phyloP scores from a whole-genome alignment of 176 grass and related monocot species.

The Phyllostachys edulis region DNA sequence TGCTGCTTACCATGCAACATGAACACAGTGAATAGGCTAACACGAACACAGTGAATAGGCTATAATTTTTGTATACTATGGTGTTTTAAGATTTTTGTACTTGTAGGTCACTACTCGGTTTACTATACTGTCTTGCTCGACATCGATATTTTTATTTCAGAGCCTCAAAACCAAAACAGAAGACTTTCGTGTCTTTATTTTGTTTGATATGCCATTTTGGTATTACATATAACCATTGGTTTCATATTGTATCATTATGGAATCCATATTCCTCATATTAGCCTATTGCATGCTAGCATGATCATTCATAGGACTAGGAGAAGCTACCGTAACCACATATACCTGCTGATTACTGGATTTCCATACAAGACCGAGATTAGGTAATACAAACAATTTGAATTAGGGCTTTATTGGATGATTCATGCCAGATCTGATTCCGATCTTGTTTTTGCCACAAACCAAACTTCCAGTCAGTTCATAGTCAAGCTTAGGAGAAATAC shows the following conservation, averaged over 20 bases:
- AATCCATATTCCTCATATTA: not conserved
- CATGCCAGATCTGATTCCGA: not conserved
- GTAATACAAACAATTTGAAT: not conserved
- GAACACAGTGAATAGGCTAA: too few species aligned
- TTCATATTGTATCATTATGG: not conserved
- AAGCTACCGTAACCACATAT: not conserved
- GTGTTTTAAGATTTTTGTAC: not conserved
- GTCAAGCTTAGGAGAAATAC: not conserved
- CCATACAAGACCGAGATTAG: not conserved
- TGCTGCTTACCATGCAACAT: not conserved
- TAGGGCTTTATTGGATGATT: not conserved
- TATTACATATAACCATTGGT: too few species aligned
- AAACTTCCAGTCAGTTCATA: not conserved
- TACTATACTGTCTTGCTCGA: not conserved
- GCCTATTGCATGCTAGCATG: slow-evolving; percentile 5
- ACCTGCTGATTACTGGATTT: not conserved
- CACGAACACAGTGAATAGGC: not conserved
- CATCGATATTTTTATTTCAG: not conserved
- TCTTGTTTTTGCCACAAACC: not conserved
- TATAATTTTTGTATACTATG: not conserved
- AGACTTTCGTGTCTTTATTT: not conserved
- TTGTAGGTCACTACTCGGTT: not conserved
- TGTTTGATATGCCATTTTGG: not conserved
- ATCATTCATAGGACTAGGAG: slow-evolving; percentile 2
- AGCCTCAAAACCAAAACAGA: not conserved